phyloP scores from a whole-genome alignment of 2,329 filamentous ascomycete genomes.

The Elsinoe fawcettii region DNA sequence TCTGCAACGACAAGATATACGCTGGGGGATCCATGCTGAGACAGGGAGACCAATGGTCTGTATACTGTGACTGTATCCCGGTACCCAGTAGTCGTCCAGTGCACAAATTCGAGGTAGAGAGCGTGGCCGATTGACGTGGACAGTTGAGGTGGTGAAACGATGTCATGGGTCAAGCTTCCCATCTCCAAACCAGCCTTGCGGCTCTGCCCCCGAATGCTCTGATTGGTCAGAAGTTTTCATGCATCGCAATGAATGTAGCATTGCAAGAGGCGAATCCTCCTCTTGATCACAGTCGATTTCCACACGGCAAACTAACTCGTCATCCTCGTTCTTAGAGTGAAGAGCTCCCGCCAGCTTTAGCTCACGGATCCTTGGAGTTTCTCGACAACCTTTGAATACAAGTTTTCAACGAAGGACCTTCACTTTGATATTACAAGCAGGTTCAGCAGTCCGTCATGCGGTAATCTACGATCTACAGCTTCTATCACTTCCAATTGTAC shows the following conservation, averaged over 20 bases:
- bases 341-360: no score
- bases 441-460: background rate
- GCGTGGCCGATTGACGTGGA: background rate
- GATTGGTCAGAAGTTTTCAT: slow-evolving; percentile 8
- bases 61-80: background rate
- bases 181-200: slow-evolving; percentile 13
- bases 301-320: no score
- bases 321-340: no score
- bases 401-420: background rate
- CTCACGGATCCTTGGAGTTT: no score
- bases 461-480: background rate
- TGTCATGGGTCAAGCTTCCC: slow-evolving; percentile 13
- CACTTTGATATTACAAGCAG: background rate
- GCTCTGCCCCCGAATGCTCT: background rate
- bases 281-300: no score
- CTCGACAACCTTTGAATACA: no score
- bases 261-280: no score
- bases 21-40: slow-evolving; percentile 75
- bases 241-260: background rate
- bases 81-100: background rate
- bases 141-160: background rate
- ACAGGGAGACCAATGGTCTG: background rate
- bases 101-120: background rate
- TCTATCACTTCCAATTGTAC: no score
- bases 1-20: slow-evolving; percentile 81